phyloP scores from a whole-genome alignment of 2,329 filamentous ascomycete species.

The Fusarium austroafricanum region DNA sequence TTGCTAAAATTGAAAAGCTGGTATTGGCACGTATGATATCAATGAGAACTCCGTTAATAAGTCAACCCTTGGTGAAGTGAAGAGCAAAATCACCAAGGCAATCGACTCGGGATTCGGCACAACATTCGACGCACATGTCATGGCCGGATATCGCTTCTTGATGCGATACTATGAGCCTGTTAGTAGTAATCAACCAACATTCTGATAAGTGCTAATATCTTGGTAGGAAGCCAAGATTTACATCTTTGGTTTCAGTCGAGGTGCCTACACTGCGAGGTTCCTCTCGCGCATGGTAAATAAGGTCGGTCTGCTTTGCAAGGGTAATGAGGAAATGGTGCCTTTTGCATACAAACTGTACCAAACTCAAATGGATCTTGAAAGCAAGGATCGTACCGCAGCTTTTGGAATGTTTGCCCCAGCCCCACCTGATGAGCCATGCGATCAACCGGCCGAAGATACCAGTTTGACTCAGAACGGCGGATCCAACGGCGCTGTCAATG shows the following conservation, averaged over 20 bases:
- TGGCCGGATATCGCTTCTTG: slow-evolving; percentile 63
- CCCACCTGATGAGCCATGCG: no score
- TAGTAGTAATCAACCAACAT: slow-evolving; percentile 2
- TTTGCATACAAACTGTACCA: slow-evolving; percentile 61
- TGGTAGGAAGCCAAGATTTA: slow-evolving; percentile 61
- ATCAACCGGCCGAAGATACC: neutral
- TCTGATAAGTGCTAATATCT: neutral
- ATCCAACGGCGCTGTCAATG: neutral
- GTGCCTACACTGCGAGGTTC: slow-evolving; percentile 64
- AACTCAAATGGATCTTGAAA: slow-evolving; percentile 47
- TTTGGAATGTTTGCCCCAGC: neutral
- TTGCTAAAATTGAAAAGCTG: slow-evolving; percentile 48
- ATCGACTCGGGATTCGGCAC: slow-evolving; percentile 58
- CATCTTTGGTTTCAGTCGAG: slow-evolving; percentile 65
- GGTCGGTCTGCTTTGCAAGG: slow-evolving; percentile 61
- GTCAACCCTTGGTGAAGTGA: slow-evolving; percentile 47
- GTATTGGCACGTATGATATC: slow-evolving; percentile 62
- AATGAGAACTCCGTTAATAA: slow-evolving; percentile 56
- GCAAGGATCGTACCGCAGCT: slow-evolving; percentile 44
- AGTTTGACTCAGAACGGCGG: neutral
- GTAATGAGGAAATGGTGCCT: slow-evolving; percentile 64
- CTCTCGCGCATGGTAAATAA: slow-evolving; percentile 62
- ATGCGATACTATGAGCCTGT: slow-evolving; percentile 63
- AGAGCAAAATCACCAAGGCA: slow-evolving; percentile 52
- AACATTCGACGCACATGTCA: slow-evolving; percentile 63